Conservation (phyloP, 225 moss, liverwort and hornwort species). For the Polytrichum commune region DNA sequence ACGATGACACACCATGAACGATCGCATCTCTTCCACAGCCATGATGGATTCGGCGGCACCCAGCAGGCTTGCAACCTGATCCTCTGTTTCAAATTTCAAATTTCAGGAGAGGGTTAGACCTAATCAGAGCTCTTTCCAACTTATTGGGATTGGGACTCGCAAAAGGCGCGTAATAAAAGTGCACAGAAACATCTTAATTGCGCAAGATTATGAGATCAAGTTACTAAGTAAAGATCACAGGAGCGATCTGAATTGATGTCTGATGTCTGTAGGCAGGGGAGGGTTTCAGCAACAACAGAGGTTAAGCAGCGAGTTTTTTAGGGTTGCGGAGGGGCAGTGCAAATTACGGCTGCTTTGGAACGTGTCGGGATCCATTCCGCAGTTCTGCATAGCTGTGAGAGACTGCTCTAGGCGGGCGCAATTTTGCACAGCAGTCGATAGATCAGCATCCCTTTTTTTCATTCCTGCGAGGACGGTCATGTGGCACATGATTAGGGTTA, state of each 20-base stretch:
- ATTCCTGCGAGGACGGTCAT: conserved; percentile 33
- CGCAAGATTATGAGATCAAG: too few relatives aligned
- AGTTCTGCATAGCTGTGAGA: conserved; percentile 37
- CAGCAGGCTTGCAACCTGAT: conserved; percentile 71
- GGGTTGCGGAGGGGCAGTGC: background rate
- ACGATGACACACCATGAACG: conserved; percentile 52
- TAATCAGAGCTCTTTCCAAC: too few relatives aligned
- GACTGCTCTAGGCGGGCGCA: conserved; percentile 83
- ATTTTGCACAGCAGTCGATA: conserved; percentile 78
- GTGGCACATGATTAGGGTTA: background rate
- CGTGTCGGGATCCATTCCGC: conserved; percentile 72
- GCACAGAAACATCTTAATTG: background rate
- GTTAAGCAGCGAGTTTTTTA: too few relatives aligned
- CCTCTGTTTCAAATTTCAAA: conserved; percentile 42
- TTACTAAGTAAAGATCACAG: too few relatives aligned
- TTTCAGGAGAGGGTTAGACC: background rate
- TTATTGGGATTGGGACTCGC: too few relatives aligned
- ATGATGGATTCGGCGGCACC: conserved; percentile 76
- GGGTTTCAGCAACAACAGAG: too few relatives aligned
- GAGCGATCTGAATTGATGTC: too few relatives aligned
- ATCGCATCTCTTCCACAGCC: conserved; percentile 91
- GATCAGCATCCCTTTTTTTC: conserved; percentile 67
- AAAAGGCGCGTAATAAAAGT: too few relatives aligned
- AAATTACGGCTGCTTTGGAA: conserved; percentile 76
- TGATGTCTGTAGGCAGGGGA: too few relatives aligned